Evolutionary conservation across 805 yeast species (phyloP), one percentile per base, ranked within the genome.

Genomic region (Nakazawaea pomicola): DNA sequence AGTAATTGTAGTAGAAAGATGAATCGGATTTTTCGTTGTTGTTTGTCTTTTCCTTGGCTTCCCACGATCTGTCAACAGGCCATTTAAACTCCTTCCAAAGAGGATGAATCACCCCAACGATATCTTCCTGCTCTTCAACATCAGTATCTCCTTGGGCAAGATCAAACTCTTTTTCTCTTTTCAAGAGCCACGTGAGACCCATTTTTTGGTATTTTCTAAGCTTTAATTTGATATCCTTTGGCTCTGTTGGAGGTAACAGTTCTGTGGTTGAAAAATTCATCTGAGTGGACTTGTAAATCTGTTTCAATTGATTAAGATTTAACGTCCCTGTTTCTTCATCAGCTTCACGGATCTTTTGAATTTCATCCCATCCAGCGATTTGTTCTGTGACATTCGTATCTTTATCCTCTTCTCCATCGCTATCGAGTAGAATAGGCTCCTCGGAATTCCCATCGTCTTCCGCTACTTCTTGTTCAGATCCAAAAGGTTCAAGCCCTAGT

Each of bases 171-270:
- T 74, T 70, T 54, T 89, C 96, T 42, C 91, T 67, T 24, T 78
- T 71, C n/a, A 88, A 61, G 91, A 89, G 82, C 96, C 96, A 89
- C 1, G 90, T 77, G 23, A 88, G 61, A 0, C 95, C 96, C 51
- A 82, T 87, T 46, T 75, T 80, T 59, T 91, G 98, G 57, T 91
- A 91, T 1, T 78, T 74, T 42, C 95, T 66, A 37, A 91, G 61
- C 1, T 64, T 63, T 37, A 90, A 50, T 7, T 67, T 67, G 52
- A 89, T 83, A 41, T 73, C 72, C 0, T 73, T 70, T 0, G 76
- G 78, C 2, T 79, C 79, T 0, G 83, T 74, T 45, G 76, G 81
- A 2, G 90, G 90, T 4, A 83, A 63, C 19, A 70, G 65, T 9
- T 74, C 72, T n/a, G 75, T 78, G 2, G 76, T 71, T 8, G 78